Evolutionary conservation across 495 filamentous ascomycete genomes (phyloP).

Genomic region (Letharia lupina): DNA sequence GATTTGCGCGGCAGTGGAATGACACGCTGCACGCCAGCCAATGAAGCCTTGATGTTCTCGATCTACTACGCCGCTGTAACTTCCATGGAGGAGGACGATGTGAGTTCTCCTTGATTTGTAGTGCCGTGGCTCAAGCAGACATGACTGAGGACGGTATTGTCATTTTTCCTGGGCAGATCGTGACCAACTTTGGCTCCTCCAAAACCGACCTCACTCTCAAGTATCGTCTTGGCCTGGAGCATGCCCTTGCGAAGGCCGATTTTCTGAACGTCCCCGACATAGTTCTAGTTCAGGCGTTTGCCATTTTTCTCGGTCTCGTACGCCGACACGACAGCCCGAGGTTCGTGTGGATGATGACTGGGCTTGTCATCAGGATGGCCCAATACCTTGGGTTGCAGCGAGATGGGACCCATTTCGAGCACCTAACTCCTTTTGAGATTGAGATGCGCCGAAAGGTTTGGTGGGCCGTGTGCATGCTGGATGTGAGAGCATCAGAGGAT

Average conservation of each 20-base stretch:
- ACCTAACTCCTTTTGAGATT: slow-evolving; percentile 43
- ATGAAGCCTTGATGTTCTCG: slow-evolving; percentile 7
- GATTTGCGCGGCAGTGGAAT: slow-evolving; percentile 5
- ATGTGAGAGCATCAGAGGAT: slow-evolving; percentile 71
- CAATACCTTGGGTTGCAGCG: slow-evolving; percentile 45
- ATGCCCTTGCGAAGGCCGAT: slow-evolving; percentile 46
- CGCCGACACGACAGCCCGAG: slow-evolving; percentile 32
- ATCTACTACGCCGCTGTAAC: slow-evolving; percentile 7
- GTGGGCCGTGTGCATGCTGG: slow-evolving; percentile 73
- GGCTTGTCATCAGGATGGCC: slow-evolving; percentile 36
- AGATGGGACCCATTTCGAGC: slow-evolving; percentile 4
- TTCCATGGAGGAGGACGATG: slow-evolving; percentile 10
- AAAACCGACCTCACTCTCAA: slow-evolving; percentile 43
- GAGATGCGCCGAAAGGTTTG: slow-evolving; percentile 63
- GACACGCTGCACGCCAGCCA: not conserved
- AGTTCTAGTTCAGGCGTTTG: slow-evolving; percentile 38
- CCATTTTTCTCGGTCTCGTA: slow-evolving; percentile 35
- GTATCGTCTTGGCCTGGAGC: slow-evolving; percentile 47
- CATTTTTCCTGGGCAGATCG: not conserved
- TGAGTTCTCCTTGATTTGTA: slow-evolving; percentile 3
- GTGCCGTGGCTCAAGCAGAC: not conserved
- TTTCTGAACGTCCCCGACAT: slow-evolving; percentile 35
- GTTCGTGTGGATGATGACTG: slow-evolving; percentile 37
- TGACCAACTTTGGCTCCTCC: slow-evolving; percentile 35
- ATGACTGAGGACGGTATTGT: not conserved